Base-by-base conservation (phyloP, 352 stramenopile genomes). In the Blastocystis hominis region DNA sequence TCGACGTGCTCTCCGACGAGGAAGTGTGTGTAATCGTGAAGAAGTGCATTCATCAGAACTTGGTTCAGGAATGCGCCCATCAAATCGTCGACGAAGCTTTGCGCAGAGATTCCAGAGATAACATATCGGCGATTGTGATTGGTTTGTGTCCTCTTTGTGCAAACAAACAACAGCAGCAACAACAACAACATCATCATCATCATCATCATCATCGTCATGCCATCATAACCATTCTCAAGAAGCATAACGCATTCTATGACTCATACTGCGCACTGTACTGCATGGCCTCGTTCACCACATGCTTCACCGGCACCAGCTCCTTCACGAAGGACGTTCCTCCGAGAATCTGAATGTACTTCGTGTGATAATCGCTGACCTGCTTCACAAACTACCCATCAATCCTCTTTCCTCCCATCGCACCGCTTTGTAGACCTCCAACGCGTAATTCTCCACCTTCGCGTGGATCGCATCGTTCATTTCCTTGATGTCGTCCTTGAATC, bases 281-380 rank as follows among this genome's bases (percentile, higher is more conserved):
- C 47, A 53, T 68, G 15, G 72, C 72, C 54, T 84, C 72, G 17
- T 84, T 80, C 3, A 80, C 47, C 4, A 80, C 50, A 61, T 80
- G 42, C 54, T 80, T 80, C 9, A 80, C 69, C 17, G 69, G 69
- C 4, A 80, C 17, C 30, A 80, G 24, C 54, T 80, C 69, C 69
- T 80, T 80, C 50, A 80, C 69, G 44, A 80, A 80, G 3, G 69
- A 80, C 24, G 69, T 80, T 24, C 69, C 69, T 0, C 69, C 69
- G 15, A 80, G 69, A 80, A 80, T 80, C 54, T 80, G 69, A 46
- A 80, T 80, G 44, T 80, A 80, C 30, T 80, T 80, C 36, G 69
- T 80, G 54, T 80, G 69, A 40, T 80, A 80, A 2, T 80, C 69
- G 13, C 17, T 80, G 6, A 80, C 46, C 69, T 61, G 50, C 54